phyloP scores from a whole-genome alignment of 345 rosid genomes.

The Syzygium aromaticum region DNA sequence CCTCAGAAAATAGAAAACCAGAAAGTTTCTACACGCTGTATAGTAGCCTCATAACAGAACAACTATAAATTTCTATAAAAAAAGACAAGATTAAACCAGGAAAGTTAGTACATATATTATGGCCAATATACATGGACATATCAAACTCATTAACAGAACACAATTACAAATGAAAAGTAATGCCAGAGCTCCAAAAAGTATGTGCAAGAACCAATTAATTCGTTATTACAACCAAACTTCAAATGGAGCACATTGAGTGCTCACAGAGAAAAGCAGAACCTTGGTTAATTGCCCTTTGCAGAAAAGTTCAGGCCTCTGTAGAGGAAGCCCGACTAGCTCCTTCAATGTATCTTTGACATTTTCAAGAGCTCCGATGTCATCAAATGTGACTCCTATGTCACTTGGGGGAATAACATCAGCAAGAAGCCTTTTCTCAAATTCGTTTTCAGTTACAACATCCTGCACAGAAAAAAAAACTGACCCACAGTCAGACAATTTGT shows the following conservation, averaged over 20 bases:
- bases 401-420: constrained; percentile 76
- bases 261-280: constrained; percentile 18
- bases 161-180: not conserved
- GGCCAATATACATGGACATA: too few relatives aligned
- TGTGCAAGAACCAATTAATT: not conserved
- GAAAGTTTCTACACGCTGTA: too few relatives aligned
- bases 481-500: not conserved
- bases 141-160: not conserved
- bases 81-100: too few relatives aligned
- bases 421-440: constrained; percentile 75
- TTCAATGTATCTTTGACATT: constrained; percentile 84
- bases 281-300: constrained; percentile 83
- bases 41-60: too few relatives aligned
- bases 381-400: constrained; percentile 84
- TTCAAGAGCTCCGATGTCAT: constrained; percentile 90
- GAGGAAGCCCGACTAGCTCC: constrained; percentile 90
- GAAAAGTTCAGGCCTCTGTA: constrained; percentile 83
- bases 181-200: not conserved
- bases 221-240: not conserved
- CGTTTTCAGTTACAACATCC: constrained; percentile 84
- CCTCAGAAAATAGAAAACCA: too few relatives aligned
- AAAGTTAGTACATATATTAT: too few relatives aligned
- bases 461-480: constrained; percentile 11
- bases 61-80: too few relatives aligned
- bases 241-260: not conserved